Base-by-base conservation (phyloP, 345 rosid genomes). In the Acer saccharum region DNA sequence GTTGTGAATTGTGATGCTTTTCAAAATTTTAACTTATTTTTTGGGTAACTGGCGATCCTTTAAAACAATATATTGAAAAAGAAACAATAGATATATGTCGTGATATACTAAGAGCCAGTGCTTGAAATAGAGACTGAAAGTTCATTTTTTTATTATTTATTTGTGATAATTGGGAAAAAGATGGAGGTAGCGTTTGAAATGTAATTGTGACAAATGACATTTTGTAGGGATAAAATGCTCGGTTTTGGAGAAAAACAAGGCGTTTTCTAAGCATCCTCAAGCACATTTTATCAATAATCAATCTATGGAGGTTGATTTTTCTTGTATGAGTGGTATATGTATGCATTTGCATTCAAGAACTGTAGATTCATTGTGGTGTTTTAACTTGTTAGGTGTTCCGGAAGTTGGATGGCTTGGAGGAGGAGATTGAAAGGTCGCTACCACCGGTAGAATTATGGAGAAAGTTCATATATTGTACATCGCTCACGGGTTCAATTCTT, bases 261-360 rank as follows among this genome's bases (percentile, higher is more conserved):
- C 77, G 63, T 90, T 95, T 79, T 89, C 97, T 0, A 84, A 83
- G 76, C 97, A 95, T 71, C 98, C 99, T 3, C 96, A 94, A 86
- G 97, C 99, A 13, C 99, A 95, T 83, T 95, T 95, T 78, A 93
- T 95, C 88, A 95, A 95, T 87, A 95, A 93, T 68, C 88, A 97
- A 8, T 87, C 98, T 18, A 95, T 93, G 27, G 99, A 95, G 99
- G 98, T 95, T 0, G 78, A 20, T 64, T 25, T 25, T 25, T 25
- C 27, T 25, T 25, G 27, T 25, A 25, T 25, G 27, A 25, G 1
- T 25, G 27, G 2, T 25, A 25, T 0, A 0, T 25, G 27, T 25
- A 25, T 25, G 27, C 39, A 9, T 12, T 55, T 8, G 41, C 43
- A n/a, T 74, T 63, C n/a, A 44, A 35, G 46, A 67, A 65, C 21